phyloP scores from a whole-genome alignment of 495 filamentous ascomycete genomes.

The Trichoderma reesei region DNA sequence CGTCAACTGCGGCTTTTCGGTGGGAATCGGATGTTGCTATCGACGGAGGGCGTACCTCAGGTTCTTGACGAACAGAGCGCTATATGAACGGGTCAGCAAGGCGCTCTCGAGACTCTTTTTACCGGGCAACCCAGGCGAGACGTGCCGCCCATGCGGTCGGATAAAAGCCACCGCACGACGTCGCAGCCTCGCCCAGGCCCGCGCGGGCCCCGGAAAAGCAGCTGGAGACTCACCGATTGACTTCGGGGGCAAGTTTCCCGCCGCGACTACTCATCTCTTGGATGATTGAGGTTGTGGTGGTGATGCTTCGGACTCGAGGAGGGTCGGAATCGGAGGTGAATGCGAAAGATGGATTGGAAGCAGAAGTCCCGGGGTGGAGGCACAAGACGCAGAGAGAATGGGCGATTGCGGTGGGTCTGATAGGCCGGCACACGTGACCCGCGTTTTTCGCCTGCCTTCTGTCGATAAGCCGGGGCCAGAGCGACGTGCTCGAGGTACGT shows the following conservation, averaged over 20 bases:
- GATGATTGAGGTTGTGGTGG: conserved; percentile 16
- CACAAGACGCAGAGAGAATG: conserved; percentile 8
- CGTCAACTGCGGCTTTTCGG: conserved; percentile 13
- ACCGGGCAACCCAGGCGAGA: conserved; percentile 6
- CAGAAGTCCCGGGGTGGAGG: conserved; percentile 3
- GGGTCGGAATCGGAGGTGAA: conserved; percentile 2
- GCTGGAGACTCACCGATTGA: conserved; percentile 63
- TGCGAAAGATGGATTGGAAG: conserved; percentile 9
- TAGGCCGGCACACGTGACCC: conserved; percentile 3
- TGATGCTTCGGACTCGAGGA: conserved; percentile 7
- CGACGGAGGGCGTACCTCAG: conserved; percentile 55
- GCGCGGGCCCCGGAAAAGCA: background rate
- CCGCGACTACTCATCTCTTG: conserved; percentile 73
- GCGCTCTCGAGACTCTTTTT: conserved; percentile 7
- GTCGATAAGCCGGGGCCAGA: background rate
- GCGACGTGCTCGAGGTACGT: too few relatives aligned
- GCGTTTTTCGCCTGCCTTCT: background rate
- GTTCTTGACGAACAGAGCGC: conserved; percentile 98
- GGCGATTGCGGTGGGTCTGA: conserved; percentile 4
- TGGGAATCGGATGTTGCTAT: background rate
- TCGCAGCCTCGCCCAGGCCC: conserved; percentile 9
- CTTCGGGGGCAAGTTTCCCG: conserved; percentile 89
- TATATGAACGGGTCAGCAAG: conserved; percentile 34
- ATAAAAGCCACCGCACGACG: background rate
- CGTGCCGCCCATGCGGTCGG: background rate